These are phyloP conservation scores for Chamaenerion angustifolium DNA, from an alignment of 345 rosid genomes.

Conservation along the genomic window DNA sequence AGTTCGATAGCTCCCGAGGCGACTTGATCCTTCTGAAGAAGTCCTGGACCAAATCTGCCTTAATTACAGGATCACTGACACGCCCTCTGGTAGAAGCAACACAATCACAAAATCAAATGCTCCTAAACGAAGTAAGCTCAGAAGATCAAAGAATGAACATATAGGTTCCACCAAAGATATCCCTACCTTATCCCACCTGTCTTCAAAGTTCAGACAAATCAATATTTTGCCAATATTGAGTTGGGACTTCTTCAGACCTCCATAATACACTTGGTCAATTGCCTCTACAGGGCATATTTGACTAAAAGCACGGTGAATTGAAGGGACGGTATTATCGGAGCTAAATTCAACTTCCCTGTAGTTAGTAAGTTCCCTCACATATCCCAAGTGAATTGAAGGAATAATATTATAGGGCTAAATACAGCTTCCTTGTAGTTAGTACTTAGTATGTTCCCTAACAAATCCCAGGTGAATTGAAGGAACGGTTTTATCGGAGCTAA, in stretches of 20 bases:
- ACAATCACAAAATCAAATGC: conserved; percentile 49
- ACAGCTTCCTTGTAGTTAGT: too few species aligned
- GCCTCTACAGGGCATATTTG: background rate
- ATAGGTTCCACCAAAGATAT: background rate
- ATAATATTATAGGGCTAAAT: too few species aligned
- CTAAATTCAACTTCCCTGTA: too few species aligned
- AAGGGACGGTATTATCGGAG: background rate
- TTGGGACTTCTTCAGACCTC: background rate
- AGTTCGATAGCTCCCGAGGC: conserved; percentile 40
- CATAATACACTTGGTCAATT: background rate
- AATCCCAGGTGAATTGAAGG: background rate
- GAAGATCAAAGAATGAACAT: background rate
- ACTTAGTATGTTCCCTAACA: too few species aligned
- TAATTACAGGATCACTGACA: conserved; percentile 27
- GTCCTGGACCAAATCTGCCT: conserved; percentile 25
- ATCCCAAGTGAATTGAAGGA: too few species aligned
- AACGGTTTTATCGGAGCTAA: background rate
- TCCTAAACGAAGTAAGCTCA: background rate
- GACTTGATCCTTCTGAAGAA: conserved; percentile 35
- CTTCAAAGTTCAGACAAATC: background rate
- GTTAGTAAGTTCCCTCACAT: too few species aligned
- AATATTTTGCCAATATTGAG: background rate
- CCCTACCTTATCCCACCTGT: background rate
- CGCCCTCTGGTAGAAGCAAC: conserved; percentile 51
- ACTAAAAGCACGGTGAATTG: background rate